Base-by-base conservation (phyloP, 208 protist species). In the Leptomonas pyrrhocoris region DNA sequence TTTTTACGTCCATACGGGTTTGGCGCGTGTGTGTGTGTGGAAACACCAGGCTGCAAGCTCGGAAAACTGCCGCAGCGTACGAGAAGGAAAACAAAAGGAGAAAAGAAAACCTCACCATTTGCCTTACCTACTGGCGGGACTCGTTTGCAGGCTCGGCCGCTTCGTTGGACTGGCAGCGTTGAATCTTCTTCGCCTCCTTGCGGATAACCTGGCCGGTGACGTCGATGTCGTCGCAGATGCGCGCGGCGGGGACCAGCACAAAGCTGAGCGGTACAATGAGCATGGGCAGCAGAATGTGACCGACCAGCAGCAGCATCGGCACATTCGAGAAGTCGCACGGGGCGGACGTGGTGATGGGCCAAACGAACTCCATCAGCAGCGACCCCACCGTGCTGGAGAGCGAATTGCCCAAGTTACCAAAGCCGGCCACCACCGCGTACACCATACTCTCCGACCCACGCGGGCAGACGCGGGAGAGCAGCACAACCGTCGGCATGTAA, bases 401-500 rank as follows among this genome's bases (percentile, higher is more conserved):
- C 57, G 77, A 77, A 48, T 59, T 66, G 23, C 90, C 92, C 25
- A 97, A 77, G 80, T 94, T 93, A 28, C 90, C 77, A 65, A 92
- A 94, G 30, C 88, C 90, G 18, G 90, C 90, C 42, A 97, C 76
- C 23, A 95, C 70, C 27, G 93, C 84, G 68, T 92, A 95, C 64
- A 95, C 85, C 56, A 91, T 89, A 12, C 63, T 74, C 74, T 97
- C 93, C 45, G 90, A 85, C 8, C 88, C 89, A 34, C 81, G 83
- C 12, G 93, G 91, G 68, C 91, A 96, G 18, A 97, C 77, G 38
- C 88, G 91, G 5, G 90, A 90, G 30, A 94, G 77, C 38, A 97
- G 74, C 13, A 97, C 66, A 1, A 94, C 80, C 40, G 77, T 81
- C 38, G 93, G 87, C 87, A 97, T 95, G 59, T 80, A 94, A 36